Evolutionary conservation across 2,329 filamentous ascomycete species (phyloP), one percentile per base, ranked within the genome.

Genomic region (Diatrype stigma): DNA sequence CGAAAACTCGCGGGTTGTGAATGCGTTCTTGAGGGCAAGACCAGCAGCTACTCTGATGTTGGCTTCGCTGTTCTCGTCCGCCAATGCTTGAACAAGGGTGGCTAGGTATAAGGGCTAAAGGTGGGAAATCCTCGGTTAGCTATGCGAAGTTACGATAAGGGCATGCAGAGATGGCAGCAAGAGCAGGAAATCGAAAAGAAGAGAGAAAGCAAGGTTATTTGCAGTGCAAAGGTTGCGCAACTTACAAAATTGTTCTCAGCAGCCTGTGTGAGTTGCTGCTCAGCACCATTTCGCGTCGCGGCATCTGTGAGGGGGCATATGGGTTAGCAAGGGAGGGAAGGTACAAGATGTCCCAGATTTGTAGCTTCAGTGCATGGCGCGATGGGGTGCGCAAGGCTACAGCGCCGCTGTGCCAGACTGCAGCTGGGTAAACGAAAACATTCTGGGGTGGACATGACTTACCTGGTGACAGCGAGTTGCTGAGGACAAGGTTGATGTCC

Each of bases 401-500:
- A 53, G 49, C 49, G 56, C 49, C 49, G 17, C n/a, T 30, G 26
- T 6, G 40, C 17, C 32, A 26, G 46, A 17, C 22, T n/a, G 7
- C 21, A 42, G 26, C 14, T 23, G 26, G 26, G 23, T 32, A 42
- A 30, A 28, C 21, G 14, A 45, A 30, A 17, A 22, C 45, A 22
- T 37, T 44, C 12, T 16, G 45, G 42, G 57, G 11, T 23, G 26
- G 26, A 44, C 12, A 44, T 44, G 60, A 74, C 87, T 72, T 78
- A 97, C 94, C 93, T 70, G 92, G 82, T 69, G 92, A 95, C 76
- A 97, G 85, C 73, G 94, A 97, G 79, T 92, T 93, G 76, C 90
- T 85, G 80, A 99, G 88, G 79, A 99, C 93, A 78, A 91, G 87
- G 80, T 93, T 96, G 79, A 97, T 95, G 79, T 97, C 90, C 88